Evolutionary conservation across 2,329 filamentous ascomycete genomes (phyloP), one percentile per base, ranked within the genome.

Genomic region (Echinosphaeria canescens): DNA sequence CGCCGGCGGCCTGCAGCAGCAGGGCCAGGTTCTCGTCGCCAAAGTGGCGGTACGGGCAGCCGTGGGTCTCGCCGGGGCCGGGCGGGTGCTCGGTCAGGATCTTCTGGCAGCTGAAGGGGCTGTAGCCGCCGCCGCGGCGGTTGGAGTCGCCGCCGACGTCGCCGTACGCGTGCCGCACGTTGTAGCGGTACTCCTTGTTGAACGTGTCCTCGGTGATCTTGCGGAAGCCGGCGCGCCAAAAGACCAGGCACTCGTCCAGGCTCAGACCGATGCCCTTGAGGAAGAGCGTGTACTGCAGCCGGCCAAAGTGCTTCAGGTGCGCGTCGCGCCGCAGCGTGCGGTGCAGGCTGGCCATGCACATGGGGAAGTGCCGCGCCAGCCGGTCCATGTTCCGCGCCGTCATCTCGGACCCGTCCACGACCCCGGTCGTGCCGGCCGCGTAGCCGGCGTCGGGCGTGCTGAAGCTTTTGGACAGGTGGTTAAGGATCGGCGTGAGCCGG

Each of bases 181-280:
- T 95, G 61, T 98, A 98, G 24, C 78, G 67, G 53, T 98, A 95
- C 44, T 93, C 82, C 44, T 93, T 95, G 51, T 90, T 90, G 62
- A 95, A 98, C 19, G 74, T 74, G 41, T 95, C 85, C 41, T 95
- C 88, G 1, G 79, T 84, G 35, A 90, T 69, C 36, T 81, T 75
- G 44, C 70, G 71, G 62, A 98, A 95, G 15, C 64, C 59, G 33
- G 69, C 64, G 9, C 88, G 73, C 88, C 88, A 98, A 56, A 98
- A 98, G 10, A 81, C 39, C 14, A 98, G 62, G 38, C 71, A 81
- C 48, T 98, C 85, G 42, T 93, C 82, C n/a, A 98, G 56, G 34
- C 67, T 81, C 15, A 98, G 57, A 0, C 88, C 88, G 31, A 95
- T 81, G 23, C 88, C 88, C 50, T 98, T 98, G 31, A 98, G 62